Base-by-base conservation (phyloP, 805 yeast species). In the Kodamaea sagamina region DNA sequence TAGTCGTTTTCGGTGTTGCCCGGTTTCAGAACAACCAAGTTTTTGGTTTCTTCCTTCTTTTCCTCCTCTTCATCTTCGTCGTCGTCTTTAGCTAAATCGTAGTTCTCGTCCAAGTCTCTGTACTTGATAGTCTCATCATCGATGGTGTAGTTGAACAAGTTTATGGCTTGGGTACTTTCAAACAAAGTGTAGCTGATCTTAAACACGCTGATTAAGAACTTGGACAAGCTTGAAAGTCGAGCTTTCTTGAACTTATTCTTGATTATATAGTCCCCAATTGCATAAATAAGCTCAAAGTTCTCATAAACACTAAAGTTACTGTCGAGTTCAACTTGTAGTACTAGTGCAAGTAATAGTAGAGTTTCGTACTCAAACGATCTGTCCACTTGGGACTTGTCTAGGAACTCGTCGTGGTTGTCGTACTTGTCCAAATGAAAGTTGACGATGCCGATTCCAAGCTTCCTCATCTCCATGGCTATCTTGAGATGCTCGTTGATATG, bases 131-230 rank as follows among this genome's bases (percentile, higher is more conserved):
- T 70, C 24, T 54, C 54, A 27, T 65, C 72, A 12, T 48, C 52
- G 21, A 78, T 70, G 17, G 66, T 52, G 52, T 77, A 78, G 50
- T 75, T 74, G 47, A 68, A 66, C 10, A 66, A 51, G 51, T 74
- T 78, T 29, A 78, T 71, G 1, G 74, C 63, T 31, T 77, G 75
- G 1, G 82, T 76, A 9, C 80, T 69, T 45, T 62, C 70, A 52
- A 62, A 78, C 41, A 74, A 68, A 11, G 68, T 51, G 47, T 61
- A 53, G 47, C 65, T 49, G 49, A 57, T 63, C 45, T 48, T 60
- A 55, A 73, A 66, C 22, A 54, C 55, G 35, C 53, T 52, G 40
- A 62, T 51, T 29, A 65, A 46, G 21, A 56, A 55, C 12, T 56
- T 58, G 3, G 65, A 52, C 18, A 63, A 55, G 11, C 58, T 58